These are phyloP conservation scores for Aspergillus felis DNA, from an alignment of 2,329 filamentous ascomycete species.

Conservation along the genomic window DNA sequence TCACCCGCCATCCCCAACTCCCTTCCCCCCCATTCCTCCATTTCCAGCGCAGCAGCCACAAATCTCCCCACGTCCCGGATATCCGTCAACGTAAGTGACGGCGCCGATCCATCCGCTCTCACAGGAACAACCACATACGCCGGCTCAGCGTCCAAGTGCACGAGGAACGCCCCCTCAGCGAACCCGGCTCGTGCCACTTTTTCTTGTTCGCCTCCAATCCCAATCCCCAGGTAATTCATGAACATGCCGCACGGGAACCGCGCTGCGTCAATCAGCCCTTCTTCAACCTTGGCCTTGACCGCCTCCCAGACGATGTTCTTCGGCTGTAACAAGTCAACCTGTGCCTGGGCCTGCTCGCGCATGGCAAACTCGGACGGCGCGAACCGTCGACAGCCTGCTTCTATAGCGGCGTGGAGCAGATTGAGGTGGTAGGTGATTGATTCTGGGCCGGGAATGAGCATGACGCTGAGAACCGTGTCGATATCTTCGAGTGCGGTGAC, in stretches of 20 bases:
- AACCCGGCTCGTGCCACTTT: constrained; percentile 3
- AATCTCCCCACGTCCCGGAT: constrained; percentile 29
- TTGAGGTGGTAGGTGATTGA: constrained; percentile 34
- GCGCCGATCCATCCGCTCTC: constrained; percentile 17
- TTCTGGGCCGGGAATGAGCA: constrained; percentile 18
- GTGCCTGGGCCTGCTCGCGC: constrained; percentile 11
- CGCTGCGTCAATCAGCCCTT: constrained; percentile 23
- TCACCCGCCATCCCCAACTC: constrained; percentile 32
- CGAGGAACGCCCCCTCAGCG: constrained; percentile 4
- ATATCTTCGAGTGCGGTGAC: constrained; percentile 15
- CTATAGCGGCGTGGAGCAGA: constrained; percentile 41
- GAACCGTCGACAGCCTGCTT: constrained; percentile 44
- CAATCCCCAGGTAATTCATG: constrained; percentile 34
- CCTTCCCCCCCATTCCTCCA: constrained; percentile 23
- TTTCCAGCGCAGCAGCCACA: constrained; percentile 27
- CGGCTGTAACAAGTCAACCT: constrained; percentile 19
- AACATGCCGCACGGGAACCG: constrained; percentile 31
- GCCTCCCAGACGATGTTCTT: constrained; percentile 24
- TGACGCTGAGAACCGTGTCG: constrained; percentile 24
- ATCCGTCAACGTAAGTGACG: constrained; percentile 28
- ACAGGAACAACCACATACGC: constrained; percentile 25
- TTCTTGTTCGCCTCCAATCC: constrained; percentile 1
- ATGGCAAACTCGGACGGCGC: constrained; percentile 42
- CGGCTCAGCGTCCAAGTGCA: constrained; percentile 16
- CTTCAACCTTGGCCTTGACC: constrained; percentile 16